phyloP scores from a whole-genome alignment of 352 stramenopile genomes.

The Plasmopara halstedii region DNA sequence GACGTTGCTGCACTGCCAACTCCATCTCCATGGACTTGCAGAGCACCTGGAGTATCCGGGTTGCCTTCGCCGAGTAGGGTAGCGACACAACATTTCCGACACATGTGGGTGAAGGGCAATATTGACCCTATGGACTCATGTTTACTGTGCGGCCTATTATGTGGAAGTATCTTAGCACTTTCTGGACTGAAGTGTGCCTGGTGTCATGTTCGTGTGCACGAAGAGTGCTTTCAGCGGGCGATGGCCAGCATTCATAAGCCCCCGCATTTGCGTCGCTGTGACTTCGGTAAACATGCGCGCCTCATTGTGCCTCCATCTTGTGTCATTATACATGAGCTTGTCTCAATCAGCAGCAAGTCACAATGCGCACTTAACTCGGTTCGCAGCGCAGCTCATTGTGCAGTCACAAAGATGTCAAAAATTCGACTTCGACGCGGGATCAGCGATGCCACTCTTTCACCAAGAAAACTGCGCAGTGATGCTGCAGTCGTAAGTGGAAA shows the following conservation, averaged over 20 bases:
- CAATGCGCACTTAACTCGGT: constrained; percentile 65
- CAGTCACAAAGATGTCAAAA: constrained; percentile 66
- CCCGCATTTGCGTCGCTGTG: constrained; percentile 43
- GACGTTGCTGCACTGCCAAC: neutral
- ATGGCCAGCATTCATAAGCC: constrained; percentile 22
- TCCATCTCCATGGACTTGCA: constrained; percentile 14
- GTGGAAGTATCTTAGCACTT: constrained; percentile 71
- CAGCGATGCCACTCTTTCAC: constrained; percentile 5
- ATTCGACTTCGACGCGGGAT: constrained; percentile 46
- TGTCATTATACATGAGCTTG: constrained; percentile 35
- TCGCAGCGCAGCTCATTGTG: constrained; percentile 50
- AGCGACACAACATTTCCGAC: constrained; percentile 22
- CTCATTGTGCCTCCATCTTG: constrained; percentile 58
- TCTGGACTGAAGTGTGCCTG: constrained; percentile 76
- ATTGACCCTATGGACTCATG: constrained; percentile 80
- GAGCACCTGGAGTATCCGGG: constrained; percentile 12
- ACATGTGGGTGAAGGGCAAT: constrained; percentile 79
- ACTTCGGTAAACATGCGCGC: constrained; percentile 59
- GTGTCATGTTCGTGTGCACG: constrained; percentile 75
- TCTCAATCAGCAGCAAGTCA: constrained; percentile 37
- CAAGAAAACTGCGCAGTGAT: constrained; percentile 12
- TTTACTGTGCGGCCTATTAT: constrained; percentile 69
- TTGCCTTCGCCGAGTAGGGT: constrained; percentile 7
- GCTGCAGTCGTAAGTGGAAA: constrained; percentile 9
- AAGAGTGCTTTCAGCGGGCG: constrained; percentile 59